A percentile compares a stretch with the other conserved stretches of the same genome.
Conservation (phyloP, 805 yeast genomes). For the Lipomyces orientalis region DNA sequence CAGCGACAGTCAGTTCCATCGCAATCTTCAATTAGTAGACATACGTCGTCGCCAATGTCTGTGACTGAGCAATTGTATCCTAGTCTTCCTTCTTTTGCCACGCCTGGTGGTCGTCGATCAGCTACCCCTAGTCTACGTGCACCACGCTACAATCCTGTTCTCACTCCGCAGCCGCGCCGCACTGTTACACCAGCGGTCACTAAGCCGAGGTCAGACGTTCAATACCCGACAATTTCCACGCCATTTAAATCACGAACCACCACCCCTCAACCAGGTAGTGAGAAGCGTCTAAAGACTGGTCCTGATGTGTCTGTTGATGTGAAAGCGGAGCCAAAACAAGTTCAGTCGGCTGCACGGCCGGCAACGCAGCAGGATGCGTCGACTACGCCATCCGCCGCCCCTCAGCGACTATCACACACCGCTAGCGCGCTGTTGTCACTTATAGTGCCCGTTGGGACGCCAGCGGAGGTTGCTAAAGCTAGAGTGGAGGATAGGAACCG, state of each 20-base stretch:
- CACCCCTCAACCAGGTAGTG: conserved; percentile 16
- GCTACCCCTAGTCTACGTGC: conserved; percentile 27
- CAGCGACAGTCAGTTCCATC: conserved; percentile 39
- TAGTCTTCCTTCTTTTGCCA: conserved; percentile 23
- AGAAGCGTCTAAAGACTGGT: conserved; percentile 9
- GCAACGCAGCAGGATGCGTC: background rate
- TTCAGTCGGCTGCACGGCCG: background rate
- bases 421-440: conserved; percentile 58
- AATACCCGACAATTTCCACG: conserved; percentile 35
- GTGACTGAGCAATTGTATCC: conserved; percentile 30
- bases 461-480: conserved; percentile 36
- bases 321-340: background rate
- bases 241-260: conserved; percentile 47
- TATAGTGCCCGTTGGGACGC: conserved; percentile 44
- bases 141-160: conserved; percentile 35
- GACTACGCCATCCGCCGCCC: conserved; percentile 12
- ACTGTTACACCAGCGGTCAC: conserved; percentile 19
- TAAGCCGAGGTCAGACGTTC: conserved; percentile 11
- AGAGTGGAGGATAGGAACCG: conserved; percentile 27
- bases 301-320: no score
- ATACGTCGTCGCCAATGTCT: conserved; percentile 15
- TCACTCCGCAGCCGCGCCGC: conserved; percentile 32
- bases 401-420: conserved; percentile 50
- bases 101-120: conserved; percentile 23
- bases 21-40: background rate